Evolutionary conservation across 768 basidiomycete species (phyloP), one percentile per base, ranked within the genome.

Genomic region (Lactarius sp.): DNA sequence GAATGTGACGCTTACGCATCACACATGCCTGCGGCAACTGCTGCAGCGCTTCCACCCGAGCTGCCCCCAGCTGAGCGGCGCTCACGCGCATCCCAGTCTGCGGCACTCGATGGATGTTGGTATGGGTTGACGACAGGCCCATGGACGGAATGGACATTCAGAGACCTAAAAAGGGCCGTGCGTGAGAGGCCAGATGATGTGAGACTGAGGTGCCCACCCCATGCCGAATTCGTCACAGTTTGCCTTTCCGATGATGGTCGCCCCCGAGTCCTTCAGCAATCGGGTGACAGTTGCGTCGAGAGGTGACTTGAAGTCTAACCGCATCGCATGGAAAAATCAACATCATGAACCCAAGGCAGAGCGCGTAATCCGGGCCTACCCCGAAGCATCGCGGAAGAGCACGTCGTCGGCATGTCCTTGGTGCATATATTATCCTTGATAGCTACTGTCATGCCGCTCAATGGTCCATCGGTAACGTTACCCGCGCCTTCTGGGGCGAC

Each of bases 211-310:
- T 5, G 5, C 85, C 20, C 62, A 94, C 88, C 96, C 96, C 96
- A 98, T 98, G 1, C 96, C 96, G 74, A 98, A 98, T 75, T 98
- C 95, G 72, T 99, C 96, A 73, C 93, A 92, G 71, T 96, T 95
- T 0, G 94, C 87, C 75, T 97, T 97, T 1, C 94, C 96, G 2
- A 89, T 70, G 12, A 98, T 80, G 18, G 83, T 74, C 0, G 87
- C 93, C 0, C 93, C 94, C 0, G 78, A 76, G 0, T 77, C 65
- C 1, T 79, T 77, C 2, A 98, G 74, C 10, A 86, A 75, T 4
- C 75, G 64, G 0, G 97, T 90, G 6, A 89, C 90, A 0, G 93
- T 96, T 53, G 96, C 92, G 72, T 93, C 89, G 71, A 89, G 93
- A 0, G 92, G 92, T 0, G 95, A 85, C 0, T 69, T 73, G 70